A percentile compares a stretch with the other conserved stretches of the same genome.
Conservation (phyloP, 2,329 filamentous ascomycete genomes). For the Ceratocystis colombiana region DNA sequence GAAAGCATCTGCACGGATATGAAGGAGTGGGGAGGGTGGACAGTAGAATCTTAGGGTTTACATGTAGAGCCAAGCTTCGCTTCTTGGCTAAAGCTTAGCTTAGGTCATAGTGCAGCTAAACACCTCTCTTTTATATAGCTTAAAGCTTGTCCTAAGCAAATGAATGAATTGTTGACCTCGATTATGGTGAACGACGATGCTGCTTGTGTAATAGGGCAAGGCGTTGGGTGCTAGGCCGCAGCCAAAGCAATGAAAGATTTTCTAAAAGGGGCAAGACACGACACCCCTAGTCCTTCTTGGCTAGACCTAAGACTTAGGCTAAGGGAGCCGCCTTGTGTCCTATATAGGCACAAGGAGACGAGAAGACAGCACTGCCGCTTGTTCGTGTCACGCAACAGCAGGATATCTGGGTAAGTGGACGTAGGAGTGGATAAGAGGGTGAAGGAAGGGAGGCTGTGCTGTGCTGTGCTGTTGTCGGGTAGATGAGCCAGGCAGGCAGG, state of each 20-base stretch:
- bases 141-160: background rate
- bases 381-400: background rate
- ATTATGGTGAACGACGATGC: background rate
- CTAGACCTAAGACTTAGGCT: no score
- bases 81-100: background rate
- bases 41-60: background rate
- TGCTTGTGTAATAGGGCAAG: no score
- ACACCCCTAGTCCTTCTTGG: no score
- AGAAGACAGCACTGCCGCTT: background rate
- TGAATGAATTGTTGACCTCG: background rate
- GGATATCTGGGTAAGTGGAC: background rate
- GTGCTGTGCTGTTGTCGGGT: no score
- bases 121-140: background rate
- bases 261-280: no score
- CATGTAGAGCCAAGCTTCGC: background rate
- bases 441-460: constrained; percentile 20
- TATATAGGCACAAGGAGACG: no score
- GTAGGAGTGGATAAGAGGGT: background rate
- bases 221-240: no score
- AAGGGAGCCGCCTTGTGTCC: no score
- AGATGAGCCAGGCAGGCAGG: no score
- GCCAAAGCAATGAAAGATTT: no score
- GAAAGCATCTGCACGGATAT: constrained; percentile 34
- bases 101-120: background rate
- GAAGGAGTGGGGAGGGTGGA: constrained; percentile 17